Conservation (phyloP, 495 filamentous ascomycete species). For the Xylaria acuta region DNA sequence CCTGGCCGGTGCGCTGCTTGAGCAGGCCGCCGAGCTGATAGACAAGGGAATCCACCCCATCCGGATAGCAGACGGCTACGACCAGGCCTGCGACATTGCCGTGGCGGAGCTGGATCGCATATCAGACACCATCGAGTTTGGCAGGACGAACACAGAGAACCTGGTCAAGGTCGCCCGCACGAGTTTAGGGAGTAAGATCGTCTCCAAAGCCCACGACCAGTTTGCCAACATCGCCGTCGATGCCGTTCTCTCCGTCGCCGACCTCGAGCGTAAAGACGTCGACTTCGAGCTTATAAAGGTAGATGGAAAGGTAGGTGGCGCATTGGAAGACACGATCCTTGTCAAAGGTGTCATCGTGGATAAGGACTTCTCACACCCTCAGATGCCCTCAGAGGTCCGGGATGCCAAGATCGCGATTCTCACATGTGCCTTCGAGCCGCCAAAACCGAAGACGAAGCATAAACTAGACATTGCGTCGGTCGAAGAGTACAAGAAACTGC, state of each 20-base stretch:
- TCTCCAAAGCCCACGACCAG: slow-evolving; percentile 97
- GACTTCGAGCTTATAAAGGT: slow-evolving; percentile 99
- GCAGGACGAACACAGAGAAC: slow-evolving; percentile 76
- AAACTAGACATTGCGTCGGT: slow-evolving; percentile 98
- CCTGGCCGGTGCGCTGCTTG: slow-evolving; percentile 89
- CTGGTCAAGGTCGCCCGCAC: slow-evolving; percentile 93
- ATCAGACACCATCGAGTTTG: slow-evolving; percentile 88
- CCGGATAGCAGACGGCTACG: slow-evolving; percentile 96
- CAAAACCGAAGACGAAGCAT: slow-evolving; percentile 99
- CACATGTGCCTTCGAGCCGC: slow-evolving; percentile 98
- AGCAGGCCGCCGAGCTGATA: slow-evolving; percentile 97
- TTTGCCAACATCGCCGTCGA: slow-evolving; percentile 98
- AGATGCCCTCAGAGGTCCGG: slow-evolving; percentile 93
- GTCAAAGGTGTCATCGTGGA: slow-evolving; percentile 98
- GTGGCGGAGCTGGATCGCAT: slow-evolving; percentile 90
- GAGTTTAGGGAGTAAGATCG: slow-evolving; percentile 97
- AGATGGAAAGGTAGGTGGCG: slow-evolving; percentile 94
- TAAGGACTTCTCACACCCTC: slow-evolving; percentile 99
- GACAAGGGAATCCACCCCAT: slow-evolving; percentile 99
- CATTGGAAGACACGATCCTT: slow-evolving; percentile 92
- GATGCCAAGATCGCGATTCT: slow-evolving; percentile 98
- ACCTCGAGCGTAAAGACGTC: slow-evolving; percentile 95
- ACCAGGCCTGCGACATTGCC: slow-evolving; percentile 95
- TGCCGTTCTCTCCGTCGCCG: slow-evolving; percentile 94
- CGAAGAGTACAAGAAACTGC: slow-evolving; percentile 96